Evolutionary conservation across 2,329 filamentous ascomycete species (phyloP), one percentile per base, ranked within the genome.

Genomic region (Emericellopsis atlantica): DNA sequence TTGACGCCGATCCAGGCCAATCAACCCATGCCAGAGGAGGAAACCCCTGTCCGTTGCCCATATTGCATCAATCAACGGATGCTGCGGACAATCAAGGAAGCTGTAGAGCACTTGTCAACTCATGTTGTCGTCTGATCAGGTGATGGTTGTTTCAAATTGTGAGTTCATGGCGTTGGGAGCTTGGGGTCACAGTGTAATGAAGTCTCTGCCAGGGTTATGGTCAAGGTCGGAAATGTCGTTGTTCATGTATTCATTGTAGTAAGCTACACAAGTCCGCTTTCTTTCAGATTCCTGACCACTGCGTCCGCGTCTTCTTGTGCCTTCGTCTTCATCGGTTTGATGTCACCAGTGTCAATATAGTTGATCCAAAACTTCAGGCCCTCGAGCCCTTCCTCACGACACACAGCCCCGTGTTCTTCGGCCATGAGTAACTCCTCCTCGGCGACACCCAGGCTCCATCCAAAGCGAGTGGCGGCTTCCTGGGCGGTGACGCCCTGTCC

Each of bases 381-480:
- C 57, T 95, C 89, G 12, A 96, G 76, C 5, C 87, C 82, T 52
- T 94, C 89, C 57, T 98, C 92, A 37, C 92, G 80, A 57, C 90
- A 96, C 16, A 98, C 58, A 3, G 79, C 77, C 0, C 92, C 92
- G 42, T 75, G 78, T 57, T 96, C 90, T 59, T 98, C 92, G 0
- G 89, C 89, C 90, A 98, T 95, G 56, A 95, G 85, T 11, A 98
- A 69, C 62, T 98, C 92, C 58, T 96, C 92, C 44, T 83, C 84
- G 1, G 92, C 92, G 18, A 98, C 90, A 8, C 92, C 92, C 7
- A 98, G 82, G 56, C 92, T 96, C 92, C 92, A 98, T 6, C 89
- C 86, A 60, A 98, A 98, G 39, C 78, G 71, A 58, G 93, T 85
- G 0, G 92, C 92, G 0, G 79, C 77, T 54, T 96, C 89, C 54